Base-by-base conservation (phyloP, 2,329 filamentous ascomycete genomes). In the Colletotrichum simmondsii region DNA sequence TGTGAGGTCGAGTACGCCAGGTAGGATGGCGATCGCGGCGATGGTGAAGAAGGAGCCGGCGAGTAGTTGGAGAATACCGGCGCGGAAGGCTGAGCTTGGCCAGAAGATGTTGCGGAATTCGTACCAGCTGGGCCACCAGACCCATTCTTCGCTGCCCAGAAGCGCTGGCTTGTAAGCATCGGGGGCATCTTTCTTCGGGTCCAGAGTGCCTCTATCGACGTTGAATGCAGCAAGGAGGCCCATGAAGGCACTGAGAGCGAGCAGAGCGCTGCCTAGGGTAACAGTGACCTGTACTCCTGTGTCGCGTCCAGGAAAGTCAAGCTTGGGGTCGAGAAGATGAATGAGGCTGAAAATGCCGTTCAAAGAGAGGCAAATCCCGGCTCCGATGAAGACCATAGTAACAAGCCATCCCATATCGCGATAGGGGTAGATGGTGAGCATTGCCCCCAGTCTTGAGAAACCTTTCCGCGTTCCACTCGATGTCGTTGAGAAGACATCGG, bases 321-420 rank as follows among this genome's bases (percentile, higher is more conserved):
- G 11, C 7, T 46, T 4, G 2, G 71, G 66, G 49, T 42, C 58
- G 14, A 65, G 1, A 0, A 65, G 28, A 14, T 62, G 71, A 3
- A 65, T 30, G 54, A 73, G 66, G 16, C 66, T 42, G 56, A 73
- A 73, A 28, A 71, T 56, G 54, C 71, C 71, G 61, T 62, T 65
- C 5, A 73, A 28, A 1, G 66, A 53, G 49, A 73, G 61, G 61
- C 54, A 61, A 5, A 73, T 30, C 22, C 54, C 35, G 8, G 66
- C 60, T 14, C 22, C n/a, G 6, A 71, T 37, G 28, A 71, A 73
- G 14, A 61, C 61, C 71, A 73, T 65, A 2, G 71, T 73, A 7
- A 30, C 71, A 8, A 73, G 71, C 71, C 71, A 73, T 5, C 71
- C 71, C 71, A 73, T 73, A 37, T 73, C 71, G 12, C 66, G 60